These are phyloP conservation scores for Lecanoromycetidae sp. DNA, from an alignment of 2,329 filamentous ascomycete genomes.

Conservation along the genomic window DNA sequence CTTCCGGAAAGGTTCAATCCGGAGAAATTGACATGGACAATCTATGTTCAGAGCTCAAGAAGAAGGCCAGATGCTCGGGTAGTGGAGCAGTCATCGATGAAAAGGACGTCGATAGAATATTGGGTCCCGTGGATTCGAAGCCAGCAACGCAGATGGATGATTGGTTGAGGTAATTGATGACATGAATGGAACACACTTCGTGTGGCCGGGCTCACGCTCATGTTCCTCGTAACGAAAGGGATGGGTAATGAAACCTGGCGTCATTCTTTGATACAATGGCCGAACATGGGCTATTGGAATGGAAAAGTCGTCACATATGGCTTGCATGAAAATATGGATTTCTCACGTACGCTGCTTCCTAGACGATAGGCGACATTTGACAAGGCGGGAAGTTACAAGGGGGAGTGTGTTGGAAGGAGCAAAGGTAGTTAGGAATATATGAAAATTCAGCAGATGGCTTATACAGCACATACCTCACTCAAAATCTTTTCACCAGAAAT, in stretches of 20 bases:
- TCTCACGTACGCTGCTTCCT: no score
- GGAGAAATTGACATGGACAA: conserved; percentile 90
- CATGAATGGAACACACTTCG: neutral
- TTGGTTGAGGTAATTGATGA: conserved; percentile 13
- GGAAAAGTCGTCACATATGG: no score
- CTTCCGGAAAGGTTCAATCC: conserved; percentile 72
- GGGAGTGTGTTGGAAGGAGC: no score
- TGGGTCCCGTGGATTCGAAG: conserved; percentile 34
- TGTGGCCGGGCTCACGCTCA: neutral
- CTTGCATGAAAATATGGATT: no score
- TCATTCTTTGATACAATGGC: no score
- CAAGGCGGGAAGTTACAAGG: no score
- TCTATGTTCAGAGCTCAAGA: conserved; percentile 81
- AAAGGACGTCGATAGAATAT: conserved; percentile 71
- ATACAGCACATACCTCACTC: no score
- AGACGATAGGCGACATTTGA: no score
- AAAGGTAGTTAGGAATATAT: no score
- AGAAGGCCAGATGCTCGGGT: conserved; percentile 89
- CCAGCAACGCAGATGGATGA: conserved; percentile 1
- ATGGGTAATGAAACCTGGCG: neutral
- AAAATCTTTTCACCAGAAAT: no score
- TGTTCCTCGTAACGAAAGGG: neutral
- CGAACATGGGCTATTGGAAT: no score
- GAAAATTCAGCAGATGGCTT: no score
- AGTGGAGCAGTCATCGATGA: conserved; percentile 80